Conservation (phyloP, 2,329 filamentous ascomycete genomes). For the Clonostachys byssicola region DNA sequence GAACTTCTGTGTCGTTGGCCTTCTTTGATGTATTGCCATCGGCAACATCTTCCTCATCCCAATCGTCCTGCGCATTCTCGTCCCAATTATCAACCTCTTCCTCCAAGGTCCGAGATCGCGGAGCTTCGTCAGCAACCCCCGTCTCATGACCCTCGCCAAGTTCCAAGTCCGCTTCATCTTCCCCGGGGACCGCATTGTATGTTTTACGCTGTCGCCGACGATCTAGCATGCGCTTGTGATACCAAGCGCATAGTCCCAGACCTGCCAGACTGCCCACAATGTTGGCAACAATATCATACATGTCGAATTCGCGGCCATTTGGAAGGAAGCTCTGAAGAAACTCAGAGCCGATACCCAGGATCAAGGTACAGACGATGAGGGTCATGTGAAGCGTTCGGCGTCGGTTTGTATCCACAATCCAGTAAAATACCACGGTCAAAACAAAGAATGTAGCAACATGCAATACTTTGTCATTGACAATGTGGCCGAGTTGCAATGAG, state of each 20-base stretch:
- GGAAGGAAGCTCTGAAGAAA: conserved; percentile 72
- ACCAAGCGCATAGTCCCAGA: conserved; percentile 77
- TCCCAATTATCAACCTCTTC: conserved; percentile 93
- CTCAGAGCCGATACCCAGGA: conserved; percentile 69
- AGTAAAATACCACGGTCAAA: conserved; percentile 88
- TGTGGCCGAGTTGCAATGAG: conserved; percentile 45
- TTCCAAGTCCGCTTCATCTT: conserved; percentile 66
- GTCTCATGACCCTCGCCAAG: conserved; percentile 70
- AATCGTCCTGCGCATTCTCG: conserved; percentile 65
- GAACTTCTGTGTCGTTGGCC: conserved; percentile 12
- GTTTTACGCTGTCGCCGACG: conserved; percentile 70
- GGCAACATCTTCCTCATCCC: conserved; percentile 44
- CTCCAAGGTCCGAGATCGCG: conserved; percentile 48
- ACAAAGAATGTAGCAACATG: conserved; percentile 88
- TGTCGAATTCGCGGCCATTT: conserved; percentile 68
- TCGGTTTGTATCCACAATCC: conserved; percentile 88
- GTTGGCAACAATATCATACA: conserved; percentile 86
- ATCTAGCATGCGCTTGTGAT: conserved; percentile 94
- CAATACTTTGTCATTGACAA: conserved; percentile 84
- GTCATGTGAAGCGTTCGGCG: conserved; percentile 83
- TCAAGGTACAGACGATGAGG: conserved; percentile 71
- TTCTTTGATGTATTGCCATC: background rate
- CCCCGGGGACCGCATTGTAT: conserved; percentile 66
- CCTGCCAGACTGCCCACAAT: conserved; percentile 71
- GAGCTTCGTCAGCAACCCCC: conserved; percentile 45